Base-by-base conservation (phyloP, 148 eudicot species). In the Polygonum aviculare region DNA sequence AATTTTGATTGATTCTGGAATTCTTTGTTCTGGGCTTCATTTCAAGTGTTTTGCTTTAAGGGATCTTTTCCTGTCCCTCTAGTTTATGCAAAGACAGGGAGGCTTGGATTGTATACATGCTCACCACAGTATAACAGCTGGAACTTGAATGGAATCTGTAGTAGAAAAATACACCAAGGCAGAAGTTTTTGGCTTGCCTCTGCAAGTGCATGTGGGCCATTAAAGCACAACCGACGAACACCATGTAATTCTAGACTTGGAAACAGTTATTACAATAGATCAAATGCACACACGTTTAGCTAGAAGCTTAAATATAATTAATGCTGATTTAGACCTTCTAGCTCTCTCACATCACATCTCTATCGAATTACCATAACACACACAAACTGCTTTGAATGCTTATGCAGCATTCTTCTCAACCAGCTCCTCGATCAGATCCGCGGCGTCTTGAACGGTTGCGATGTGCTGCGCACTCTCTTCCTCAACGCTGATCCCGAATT, bases 381-480 rank as follows among this genome's bases (percentile, higher is more conserved):
- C 62, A 16, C 60, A 55, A 1, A n/a, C 0, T 12, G 3, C 4
- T 18, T 52, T 15, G 7, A 52, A 52, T 52, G 10, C 22, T 62
- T 16, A 62, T 2, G 69, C 69, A 26, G 31, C 72, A 67, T 82
- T 85, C 52, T 79, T 78, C 73, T 74, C 78, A 49, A 76, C 7
- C 63, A 88, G 86, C 65, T 84, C 76, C 82, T 88, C 91, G 79
- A 88, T 88, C 76, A 88, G 84, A 79, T 88, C 86, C 22, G 91
- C 91, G 5, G 91, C 90, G 16, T 88, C 91, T 78, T 86, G 91
- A 78, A 85, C 85, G 2, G 91, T 88, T 55, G 87, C 78, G 73
- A 88, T 85, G 81, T 75, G 83, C 69, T 88, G 91, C n/a, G 87
- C 91, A 38, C 84, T 88, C 63, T 88, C 91, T 76, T 88, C 91